Conservation (phyloP, 306 rosid genomes). For the Abrus precatorius region DNA sequence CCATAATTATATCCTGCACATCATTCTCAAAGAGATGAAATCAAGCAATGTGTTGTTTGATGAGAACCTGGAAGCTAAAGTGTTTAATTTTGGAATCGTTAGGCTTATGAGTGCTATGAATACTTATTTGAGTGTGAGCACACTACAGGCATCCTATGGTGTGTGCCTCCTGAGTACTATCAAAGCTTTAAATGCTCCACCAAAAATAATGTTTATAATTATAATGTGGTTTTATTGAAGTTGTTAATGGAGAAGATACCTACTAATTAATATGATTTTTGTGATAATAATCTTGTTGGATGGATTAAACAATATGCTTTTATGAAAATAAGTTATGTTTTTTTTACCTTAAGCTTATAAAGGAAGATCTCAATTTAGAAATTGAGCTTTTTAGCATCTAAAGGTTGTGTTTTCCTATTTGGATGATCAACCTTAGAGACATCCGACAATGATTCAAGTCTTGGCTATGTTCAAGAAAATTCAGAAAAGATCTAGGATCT, state of each 20-base stretch:
- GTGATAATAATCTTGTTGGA: conserved; percentile 97
- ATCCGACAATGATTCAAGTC: conserved; percentile 94
- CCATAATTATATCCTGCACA: conserved; percentile 90
- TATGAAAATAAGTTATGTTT: conserved; percentile 76
- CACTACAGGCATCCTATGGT: conserved; percentile 93
- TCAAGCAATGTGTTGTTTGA: conserved; percentile 95
- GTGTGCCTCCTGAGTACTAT: conserved; percentile 97
- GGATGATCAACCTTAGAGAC: conserved; percentile 80
- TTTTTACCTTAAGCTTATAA: conserved; percentile 79
- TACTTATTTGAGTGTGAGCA: conserved; percentile 96
- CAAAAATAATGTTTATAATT: conserved; percentile 92
- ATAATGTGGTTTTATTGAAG: conserved; percentile 91
- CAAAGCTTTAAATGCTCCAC: conserved; percentile 95
- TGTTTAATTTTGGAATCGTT: conserved; percentile 98
- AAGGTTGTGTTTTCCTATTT: conserved; percentile 87
- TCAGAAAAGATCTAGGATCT: conserved; percentile 89
- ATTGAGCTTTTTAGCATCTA: conserved; percentile 89
- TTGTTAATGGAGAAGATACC: conserved; percentile 87
- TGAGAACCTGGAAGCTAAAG: conserved; percentile 90
- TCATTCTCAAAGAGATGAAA: conserved; percentile 97
- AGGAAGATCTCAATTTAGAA: conserved; percentile 82
- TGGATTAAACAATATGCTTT: conserved; percentile 97
- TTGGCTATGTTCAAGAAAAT: conserved; percentile 93
- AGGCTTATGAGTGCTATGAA: conserved; percentile 97
- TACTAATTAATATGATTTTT: conserved; percentile 88